Percentiles rank a stretch among this genome's conserved stretches.
These are phyloP conservation scores for Discostella stelligeroides DNA, from an alignment of 108 stramenopile genomes.

Conservation along the genomic window DNA sequence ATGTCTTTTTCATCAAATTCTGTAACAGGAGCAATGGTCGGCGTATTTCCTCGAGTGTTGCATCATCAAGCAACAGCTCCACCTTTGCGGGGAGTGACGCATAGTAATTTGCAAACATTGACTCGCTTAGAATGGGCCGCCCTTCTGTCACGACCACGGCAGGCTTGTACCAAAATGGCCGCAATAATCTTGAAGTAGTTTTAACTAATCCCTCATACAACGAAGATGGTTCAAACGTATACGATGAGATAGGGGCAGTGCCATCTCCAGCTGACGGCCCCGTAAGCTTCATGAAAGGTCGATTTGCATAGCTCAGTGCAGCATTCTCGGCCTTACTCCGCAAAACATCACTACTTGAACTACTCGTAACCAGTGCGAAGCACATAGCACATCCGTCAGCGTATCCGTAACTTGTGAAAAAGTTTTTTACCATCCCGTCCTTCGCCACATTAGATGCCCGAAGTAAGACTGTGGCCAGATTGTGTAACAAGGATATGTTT, in stretches of 20 bases:
- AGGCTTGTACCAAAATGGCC: slow-evolving; percentile 89
- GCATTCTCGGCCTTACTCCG: slow-evolving; percentile 53
- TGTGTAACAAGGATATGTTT: slow-evolving; percentile 52
- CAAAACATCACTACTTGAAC: slow-evolving; percentile 43
- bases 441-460: slow-evolving; percentile 58
- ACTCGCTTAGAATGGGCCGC: slow-evolving; percentile 34
- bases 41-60: slow-evolving; percentile 60
- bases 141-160: slow-evolving; percentile 88
- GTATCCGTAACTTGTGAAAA: slow-evolving; percentile 81
- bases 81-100: slow-evolving; percentile 72
- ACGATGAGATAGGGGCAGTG: slow-evolving; percentile 51
- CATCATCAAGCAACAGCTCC: slow-evolving; percentile 76
- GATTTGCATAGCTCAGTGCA: slow-evolving; percentile 43
- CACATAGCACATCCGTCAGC: slow-evolving; percentile 85
- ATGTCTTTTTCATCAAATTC: slow-evolving; percentile 58
- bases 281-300: slow-evolving; percentile 39
- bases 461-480: slow-evolving; percentile 56
- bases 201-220: slow-evolving; percentile 71
- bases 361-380: slow-evolving; percentile 63
- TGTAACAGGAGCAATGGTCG: slow-evolving; percentile 58
- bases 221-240: slow-evolving; percentile 69
- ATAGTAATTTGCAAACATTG: slow-evolving; percentile 47
- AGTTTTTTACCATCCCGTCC: slow-evolving; percentile 61
- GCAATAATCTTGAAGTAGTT: slow-evolving; percentile 71
- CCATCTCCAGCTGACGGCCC: slow-evolving; percentile 43